Base-by-base conservation (phyloP, 768 basidiomycete species). In the Agaricus bisporus region DNA sequence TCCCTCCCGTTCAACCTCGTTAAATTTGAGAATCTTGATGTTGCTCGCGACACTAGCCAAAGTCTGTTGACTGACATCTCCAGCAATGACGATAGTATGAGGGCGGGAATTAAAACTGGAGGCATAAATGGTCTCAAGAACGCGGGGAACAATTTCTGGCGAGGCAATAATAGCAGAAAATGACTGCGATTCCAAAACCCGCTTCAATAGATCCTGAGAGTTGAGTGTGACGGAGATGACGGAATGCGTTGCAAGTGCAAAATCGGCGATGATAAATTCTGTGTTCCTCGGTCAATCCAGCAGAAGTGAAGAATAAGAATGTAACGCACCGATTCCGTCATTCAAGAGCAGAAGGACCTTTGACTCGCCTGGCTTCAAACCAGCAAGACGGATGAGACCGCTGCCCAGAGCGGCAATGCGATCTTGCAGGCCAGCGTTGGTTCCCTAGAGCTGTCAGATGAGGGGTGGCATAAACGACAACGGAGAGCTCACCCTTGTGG, bases 201-300 rank as follows among this genome's bases (percentile, higher is more conserved):
- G 70, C 0, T 83, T 73, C 38, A 97, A 78, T 15, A 95, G 68
- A 12, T 71, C 75, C 20, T 76, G 69, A 0, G 82, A 82, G 49
- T 77, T 71, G 51, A 86, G 70, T 5, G 83, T 91, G 63, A 85
- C 74, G 0, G 88, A 86, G 2, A 77, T 73, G 51, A 89, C 81
- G 9, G 83, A 84, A 57, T 82, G 77, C 5, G 81, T 79, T 1
- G 85, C 83, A 41, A 94, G 75, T 1, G 90, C 90, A 25, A 94
- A 75, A 69, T 93, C 91, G 26, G 81, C 74, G 43, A 93, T 79
- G 61, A 92, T 61, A 64, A 88, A 94, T 69, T 88, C 91, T 89
- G 61, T 17, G 7, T n/a, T 38, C 20, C 26, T 18, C 14, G 12
- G 42, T 41, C 5, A 54, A 43, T 0, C 51, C 17, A 54, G 45